These are phyloP conservation scores for Hamamelis virginiana DNA, from an alignment of 164 flowering plant genomes.

Conservation along the genomic window DNA sequence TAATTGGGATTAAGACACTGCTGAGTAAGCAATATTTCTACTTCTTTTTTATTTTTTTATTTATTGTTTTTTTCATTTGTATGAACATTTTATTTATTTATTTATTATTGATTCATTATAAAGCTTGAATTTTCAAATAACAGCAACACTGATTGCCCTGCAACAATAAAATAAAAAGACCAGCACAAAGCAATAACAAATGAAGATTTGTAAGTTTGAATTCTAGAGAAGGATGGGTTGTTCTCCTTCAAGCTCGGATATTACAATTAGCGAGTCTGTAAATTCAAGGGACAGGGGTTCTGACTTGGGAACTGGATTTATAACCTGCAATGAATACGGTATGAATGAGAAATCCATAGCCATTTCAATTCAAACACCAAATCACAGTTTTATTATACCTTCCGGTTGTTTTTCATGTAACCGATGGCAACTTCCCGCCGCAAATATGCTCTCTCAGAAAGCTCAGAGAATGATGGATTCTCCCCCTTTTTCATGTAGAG, in stretches of 20 bases:
- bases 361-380: not conserved
- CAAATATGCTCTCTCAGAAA: slow-evolving; percentile 76
- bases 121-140: too few species aligned
- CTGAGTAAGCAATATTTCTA: too few species aligned
- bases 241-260: slow-evolving; percentile 88
- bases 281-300: slow-evolving; percentile 65
- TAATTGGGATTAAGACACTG: too few species aligned
- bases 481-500: slow-evolving; percentile 87
- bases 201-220: not conserved
- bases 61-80: too few species aligned
- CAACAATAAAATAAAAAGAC: not conserved
- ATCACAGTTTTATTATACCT: slow-evolving; percentile 38
- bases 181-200: not conserved
- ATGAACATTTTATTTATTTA: too few species aligned
- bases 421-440: slow-evolving; percentile 95
- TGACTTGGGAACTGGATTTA: slow-evolving; percentile 77
- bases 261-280: slow-evolving; percentile 81
- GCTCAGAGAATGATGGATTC: slow-evolving; percentile 80
- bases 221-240: slow-evolving; percentile 45
- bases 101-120: too few species aligned
- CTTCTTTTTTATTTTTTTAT: too few species aligned
- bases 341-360: not conserved
- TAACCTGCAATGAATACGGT: slow-evolving; percentile 53
- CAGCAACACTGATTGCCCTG: not conserved
- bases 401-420: slow-evolving; percentile 71